Conservation (phyloP, 768 basidiomycete genomes). For the Ramaria sp. region DNA sequence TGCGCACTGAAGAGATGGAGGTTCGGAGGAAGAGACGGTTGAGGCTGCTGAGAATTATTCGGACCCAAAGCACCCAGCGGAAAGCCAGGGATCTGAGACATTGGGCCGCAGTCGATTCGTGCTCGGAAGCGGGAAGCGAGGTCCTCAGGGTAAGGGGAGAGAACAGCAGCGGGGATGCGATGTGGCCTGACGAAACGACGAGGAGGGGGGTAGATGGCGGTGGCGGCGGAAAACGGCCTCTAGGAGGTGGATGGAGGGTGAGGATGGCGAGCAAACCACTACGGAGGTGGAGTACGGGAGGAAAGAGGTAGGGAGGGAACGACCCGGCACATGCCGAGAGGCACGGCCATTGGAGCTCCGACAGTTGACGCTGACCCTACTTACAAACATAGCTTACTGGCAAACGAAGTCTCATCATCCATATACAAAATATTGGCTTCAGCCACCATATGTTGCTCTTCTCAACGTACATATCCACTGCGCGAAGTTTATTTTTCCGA, state of each 20-base stretch:
- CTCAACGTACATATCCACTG: no score
- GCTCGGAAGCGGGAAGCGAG: background rate
- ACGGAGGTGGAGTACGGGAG: slow-evolving; percentile 2
- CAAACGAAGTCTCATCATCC: no score
- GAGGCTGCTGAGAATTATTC: slow-evolving; percentile 1
- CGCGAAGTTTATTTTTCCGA: no score
- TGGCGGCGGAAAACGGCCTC: background rate
- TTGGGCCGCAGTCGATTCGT: background rate
- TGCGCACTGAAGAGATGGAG: background rate
- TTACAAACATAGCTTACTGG: no score
- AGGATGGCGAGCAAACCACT: background rate
- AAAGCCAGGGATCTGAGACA: slow-evolving; percentile 10
- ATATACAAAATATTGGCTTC: no score
- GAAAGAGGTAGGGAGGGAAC: background rate
- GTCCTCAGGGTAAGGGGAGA: background rate
- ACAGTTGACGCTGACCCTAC: background rate
- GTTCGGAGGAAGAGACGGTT: background rate
- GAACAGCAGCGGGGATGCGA: background rate
- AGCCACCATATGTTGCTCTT: no score
- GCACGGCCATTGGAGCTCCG: background rate
- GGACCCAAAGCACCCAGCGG: background rate
- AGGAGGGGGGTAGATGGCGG: background rate
- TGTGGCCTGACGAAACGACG: background rate
- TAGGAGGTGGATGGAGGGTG: background rate
- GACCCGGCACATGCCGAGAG: background rate